phyloP scores from a whole-genome alignment of 2,329 filamentous ascomycete species.

The Cladophialophora bantiana region DNA sequence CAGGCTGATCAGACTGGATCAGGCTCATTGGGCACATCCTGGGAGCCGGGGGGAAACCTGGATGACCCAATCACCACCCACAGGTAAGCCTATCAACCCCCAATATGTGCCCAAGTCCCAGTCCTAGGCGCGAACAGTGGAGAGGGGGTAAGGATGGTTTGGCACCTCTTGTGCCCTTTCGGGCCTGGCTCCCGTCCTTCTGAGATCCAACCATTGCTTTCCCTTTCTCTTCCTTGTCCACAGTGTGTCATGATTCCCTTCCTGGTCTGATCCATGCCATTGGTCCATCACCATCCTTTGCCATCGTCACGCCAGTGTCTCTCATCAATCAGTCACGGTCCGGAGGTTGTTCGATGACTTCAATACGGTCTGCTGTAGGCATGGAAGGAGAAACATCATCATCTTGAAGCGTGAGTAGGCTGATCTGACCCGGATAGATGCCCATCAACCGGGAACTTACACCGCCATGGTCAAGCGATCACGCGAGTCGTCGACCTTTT shows the following conservation, averaged over 20 bases:
- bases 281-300: neutral
- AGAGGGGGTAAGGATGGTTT: neutral
- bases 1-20: conserved; percentile 4
- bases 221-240: neutral
- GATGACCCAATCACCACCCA: conserved; percentile 13
- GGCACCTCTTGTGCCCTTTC: conserved; percentile 17
- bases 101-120: neutral
- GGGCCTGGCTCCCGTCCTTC: conserved; percentile 12
- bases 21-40: neutral
- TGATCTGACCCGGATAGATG: conserved; percentile 10
- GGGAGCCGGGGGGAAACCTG: too few species aligned
- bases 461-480: conserved; percentile 66
- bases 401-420: conserved; percentile 13
- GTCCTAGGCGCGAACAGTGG: conserved; percentile 10
- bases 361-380: neutral
- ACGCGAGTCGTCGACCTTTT: conserved; percentile 58
- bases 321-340: conserved; percentile 11
- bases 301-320: conserved; percentile 12
- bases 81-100: neutral
- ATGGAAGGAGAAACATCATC: neutral
- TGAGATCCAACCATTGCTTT: conserved; percentile 15
- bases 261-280: conserved; percentile 25
- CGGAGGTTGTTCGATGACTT: neutral
- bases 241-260: conserved; percentile 9
- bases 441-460: conserved; percentile 14